Evolutionary conservation across 179 eudicot genomes (phyloP), one percentile per base, ranked within the genome.

Genomic region (Beta lomatogona): DNA sequence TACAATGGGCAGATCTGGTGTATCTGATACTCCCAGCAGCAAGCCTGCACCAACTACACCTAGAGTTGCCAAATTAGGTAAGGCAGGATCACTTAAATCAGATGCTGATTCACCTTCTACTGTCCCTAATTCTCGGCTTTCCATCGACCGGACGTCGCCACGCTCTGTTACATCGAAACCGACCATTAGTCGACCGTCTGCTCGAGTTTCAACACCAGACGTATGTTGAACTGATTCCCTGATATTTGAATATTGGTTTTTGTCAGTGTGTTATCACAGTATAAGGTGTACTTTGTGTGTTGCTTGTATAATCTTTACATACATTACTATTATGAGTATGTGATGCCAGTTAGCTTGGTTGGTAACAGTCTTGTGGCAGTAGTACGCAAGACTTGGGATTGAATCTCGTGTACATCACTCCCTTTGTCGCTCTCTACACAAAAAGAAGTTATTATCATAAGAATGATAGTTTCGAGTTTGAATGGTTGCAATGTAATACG

Each of bases 91-190:
- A 76, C 71, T 79, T 25, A 95, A 88, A 89, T 86, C 97, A 28
- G 92, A 90, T 85, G 90, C 90, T 46, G 93, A 90, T 88, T 87
- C 97, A 9, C 87, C 89, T 70, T 88, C 97, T 60, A 91, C 98
- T 58, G 78, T 75, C 21, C 93, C 76, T 84, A 92, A 78, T 76
- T 77, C 92, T 1, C 86, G 95, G 61, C 76, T 82, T 72, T 91
- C 99, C 0, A 71, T 86, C 10, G 98, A 95, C 73, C 85, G 92
- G n/a, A 4, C 83, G 3, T 92, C 99, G 2, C 93, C 92, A 1
- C 83, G 89, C 69, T 76, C 93, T 6, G 87, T 90, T 57, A 83
- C 88, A 67, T 80, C 95, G 0, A 91, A 93, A 89, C 91, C 98
- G 2, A 57, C 85, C 44, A 75, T 86, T 54, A 91, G 87, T 54